Base-by-base conservation (phyloP, 768 basidiomycete species). In the Boletus pseudo-olivaceus region DNA sequence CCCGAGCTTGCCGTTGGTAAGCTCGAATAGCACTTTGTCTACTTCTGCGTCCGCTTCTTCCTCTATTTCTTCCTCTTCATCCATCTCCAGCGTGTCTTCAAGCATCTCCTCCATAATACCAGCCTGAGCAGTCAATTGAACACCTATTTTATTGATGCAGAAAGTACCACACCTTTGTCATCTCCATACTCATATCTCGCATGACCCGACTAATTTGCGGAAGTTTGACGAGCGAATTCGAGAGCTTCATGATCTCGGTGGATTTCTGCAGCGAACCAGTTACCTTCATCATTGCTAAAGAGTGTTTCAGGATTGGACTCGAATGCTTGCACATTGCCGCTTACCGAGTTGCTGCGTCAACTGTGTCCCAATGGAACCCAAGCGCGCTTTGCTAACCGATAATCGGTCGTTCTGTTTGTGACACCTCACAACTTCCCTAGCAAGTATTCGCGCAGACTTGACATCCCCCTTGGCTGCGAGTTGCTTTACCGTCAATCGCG, bases 71-170 rank as follows among this genome's bases (percentile, higher is more conserved):
- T 96, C 94, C 41, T 97, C 95, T 45, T 96, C 93, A 5, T 95
- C 93, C 71, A 93, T 77, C 44, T 93, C 88, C 26, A 99, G 75
- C 41, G 85, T 91, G 62, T 97, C 95, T 56, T 94, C 93, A 49
- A 99, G 74, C 97, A 98, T 98, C 70, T 99, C 97, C 62, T 93
- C 91, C 83, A 98, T 85, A 57, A 99, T 91, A 2, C 97, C 97
- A 33, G 94, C 93, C 95, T 98, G 40, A 12, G n/a, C 5, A 50
- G 20, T 19, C 26, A 14, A 54, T 32, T 66, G 30, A 67, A 40
- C 6, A 39, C 33, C 19, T 34, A 29, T 37, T 34, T 33, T 9
- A 32, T 42, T 11, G 38, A 47, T 17, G 34, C n/a, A 43, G n/a
- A 45, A 45, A 38, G 9, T 12, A 37, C 50, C 76, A 38, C 60